Percentiles rank a stretch among this genome's conserved stretches.
Evolutionary conservation across 345 rosid genomes (phyloP).

Genomic region (Murraya koenigii): DNA sequence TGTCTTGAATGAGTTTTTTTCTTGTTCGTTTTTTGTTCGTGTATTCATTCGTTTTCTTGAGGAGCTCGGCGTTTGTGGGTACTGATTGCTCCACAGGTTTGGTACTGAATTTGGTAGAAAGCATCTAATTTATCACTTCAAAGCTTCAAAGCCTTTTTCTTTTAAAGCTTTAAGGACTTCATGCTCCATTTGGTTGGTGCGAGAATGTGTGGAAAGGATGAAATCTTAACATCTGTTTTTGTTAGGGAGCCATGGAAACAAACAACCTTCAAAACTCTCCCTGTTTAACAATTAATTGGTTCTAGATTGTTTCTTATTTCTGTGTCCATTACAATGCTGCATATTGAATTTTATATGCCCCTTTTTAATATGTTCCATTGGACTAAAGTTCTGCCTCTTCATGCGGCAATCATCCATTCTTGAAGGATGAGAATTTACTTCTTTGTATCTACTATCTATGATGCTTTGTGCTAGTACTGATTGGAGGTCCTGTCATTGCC

Average conservation of each 20-base stretch:
- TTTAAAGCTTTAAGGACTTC: neutral
- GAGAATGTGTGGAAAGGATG: neutral
- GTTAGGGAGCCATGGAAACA: neutral
- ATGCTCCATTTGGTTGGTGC: neutral
- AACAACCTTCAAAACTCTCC: neutral
- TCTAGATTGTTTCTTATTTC: neutral
- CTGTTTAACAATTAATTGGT: neutral
- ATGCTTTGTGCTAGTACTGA: neutral
- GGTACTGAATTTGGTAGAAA: neutral
- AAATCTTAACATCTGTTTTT: neutral
- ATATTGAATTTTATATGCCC: neutral
- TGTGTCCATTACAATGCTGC: neutral
- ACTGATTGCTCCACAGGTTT: neutral
- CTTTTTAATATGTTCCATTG: neutral
- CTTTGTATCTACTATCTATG: neutral
- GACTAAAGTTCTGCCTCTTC: neutral
- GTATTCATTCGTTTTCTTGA: neutral
- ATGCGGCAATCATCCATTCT: neutral
- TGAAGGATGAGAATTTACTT: neutral
- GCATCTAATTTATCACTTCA: no score
- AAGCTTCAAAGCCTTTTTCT: neutral
- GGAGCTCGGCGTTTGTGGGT: neutral
- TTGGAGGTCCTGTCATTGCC: neutral
- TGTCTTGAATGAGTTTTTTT: neutral
- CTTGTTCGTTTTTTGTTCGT: neutral